Conservation (phyloP, 192 early-diverging fungal species). For the Coemansia sp. region DNA sequence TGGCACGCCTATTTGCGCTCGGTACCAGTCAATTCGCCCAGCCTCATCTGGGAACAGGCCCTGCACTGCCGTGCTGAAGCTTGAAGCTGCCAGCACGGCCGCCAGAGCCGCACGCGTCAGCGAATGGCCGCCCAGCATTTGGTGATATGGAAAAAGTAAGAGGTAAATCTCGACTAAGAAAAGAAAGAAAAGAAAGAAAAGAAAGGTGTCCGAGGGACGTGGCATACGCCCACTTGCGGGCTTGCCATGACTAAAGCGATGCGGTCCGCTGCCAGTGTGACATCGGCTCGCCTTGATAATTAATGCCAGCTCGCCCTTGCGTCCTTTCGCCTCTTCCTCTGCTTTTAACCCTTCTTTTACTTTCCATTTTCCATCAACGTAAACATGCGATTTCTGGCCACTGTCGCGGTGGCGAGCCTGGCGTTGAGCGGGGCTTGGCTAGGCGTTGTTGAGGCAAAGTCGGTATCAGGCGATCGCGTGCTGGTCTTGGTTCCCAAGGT, state of each 20-base stretch:
- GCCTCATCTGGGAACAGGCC: conserved; percentile 53
- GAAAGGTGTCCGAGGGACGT: neutral
- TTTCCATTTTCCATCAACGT: neutral
- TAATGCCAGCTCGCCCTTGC: no score
- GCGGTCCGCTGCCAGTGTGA: neutral
- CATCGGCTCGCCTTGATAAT: neutral
- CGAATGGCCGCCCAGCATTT: conserved; percentile 18
- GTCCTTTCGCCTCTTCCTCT: neutral
- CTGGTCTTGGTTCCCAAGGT: conserved; percentile 66
- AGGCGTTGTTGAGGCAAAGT: conserved; percentile 52
- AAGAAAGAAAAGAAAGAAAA: neutral
- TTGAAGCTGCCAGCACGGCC: conserved; percentile 18
- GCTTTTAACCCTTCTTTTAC: neutral
- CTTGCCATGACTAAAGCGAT: neutral
- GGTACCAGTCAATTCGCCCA: conserved; percentile 51
- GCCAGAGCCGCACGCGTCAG: conserved; percentile 9
- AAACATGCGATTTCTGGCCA: conserved; percentile 23
- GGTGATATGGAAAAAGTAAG: neutral
- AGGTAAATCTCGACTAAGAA: neutral
- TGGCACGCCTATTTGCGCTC: conserved; percentile 40
- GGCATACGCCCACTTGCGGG: neutral
- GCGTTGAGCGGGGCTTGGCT: conserved; percentile 17
- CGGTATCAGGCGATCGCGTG: conserved; percentile 62
- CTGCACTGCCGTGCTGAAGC: conserved; percentile 8
- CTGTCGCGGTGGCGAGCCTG: conserved; percentile 9